These are phyloP conservation scores for Ambrosia hybrid DNA, from an alignment of 140 eudicot genomes.

Conservation along the genomic window DNA sequence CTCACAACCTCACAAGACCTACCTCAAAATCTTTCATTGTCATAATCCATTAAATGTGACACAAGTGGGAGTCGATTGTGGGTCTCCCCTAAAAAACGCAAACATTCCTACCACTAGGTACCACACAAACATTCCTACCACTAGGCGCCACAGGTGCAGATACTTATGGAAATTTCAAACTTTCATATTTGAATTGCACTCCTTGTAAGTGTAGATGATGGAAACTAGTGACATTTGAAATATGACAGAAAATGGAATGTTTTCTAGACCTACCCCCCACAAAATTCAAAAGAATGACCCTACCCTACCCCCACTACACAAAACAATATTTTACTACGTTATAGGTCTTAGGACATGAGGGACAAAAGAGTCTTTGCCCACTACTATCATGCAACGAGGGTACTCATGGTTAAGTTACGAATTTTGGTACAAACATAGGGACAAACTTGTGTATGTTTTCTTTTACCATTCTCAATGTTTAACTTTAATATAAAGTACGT, in stretches of 20 bases:
- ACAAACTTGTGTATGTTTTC: slow-evolving; percentile 21
- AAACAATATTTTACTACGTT: slow-evolving; percentile 9
- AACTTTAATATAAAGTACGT: too few species aligned
- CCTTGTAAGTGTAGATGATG: slow-evolving; percentile 27
- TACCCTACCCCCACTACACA: slow-evolving; percentile 8
- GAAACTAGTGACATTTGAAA: slow-evolving; percentile 29
- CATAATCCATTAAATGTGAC: too few species aligned
- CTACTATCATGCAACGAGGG: slow-evolving; percentile 16
- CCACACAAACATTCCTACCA: too few species aligned
- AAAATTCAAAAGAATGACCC: slow-evolving; percentile 17
- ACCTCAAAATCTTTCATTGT: too few species aligned
- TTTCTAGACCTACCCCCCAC: slow-evolving; percentile 24
- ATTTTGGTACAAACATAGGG: slow-evolving; percentile 18
- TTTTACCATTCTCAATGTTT: slow-evolving; percentile 21
- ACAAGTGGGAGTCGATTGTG: too few species aligned
- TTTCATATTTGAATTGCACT: not conserved
- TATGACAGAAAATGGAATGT: slow-evolving; percentile 35
- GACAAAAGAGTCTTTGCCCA: slow-evolving; percentile 29
- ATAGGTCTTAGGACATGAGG: slow-evolving; percentile 25
- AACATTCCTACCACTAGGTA: too few species aligned
- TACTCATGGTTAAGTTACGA: slow-evolving; percentile 18
- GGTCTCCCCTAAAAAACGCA: too few species aligned
- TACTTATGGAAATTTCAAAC: not conserved
- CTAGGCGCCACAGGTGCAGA: too few species aligned
- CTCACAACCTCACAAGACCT: too few species aligned